Base-by-base conservation (phyloP, 352 stramenopile species). In the Phytophthora pistaciae region DNA sequence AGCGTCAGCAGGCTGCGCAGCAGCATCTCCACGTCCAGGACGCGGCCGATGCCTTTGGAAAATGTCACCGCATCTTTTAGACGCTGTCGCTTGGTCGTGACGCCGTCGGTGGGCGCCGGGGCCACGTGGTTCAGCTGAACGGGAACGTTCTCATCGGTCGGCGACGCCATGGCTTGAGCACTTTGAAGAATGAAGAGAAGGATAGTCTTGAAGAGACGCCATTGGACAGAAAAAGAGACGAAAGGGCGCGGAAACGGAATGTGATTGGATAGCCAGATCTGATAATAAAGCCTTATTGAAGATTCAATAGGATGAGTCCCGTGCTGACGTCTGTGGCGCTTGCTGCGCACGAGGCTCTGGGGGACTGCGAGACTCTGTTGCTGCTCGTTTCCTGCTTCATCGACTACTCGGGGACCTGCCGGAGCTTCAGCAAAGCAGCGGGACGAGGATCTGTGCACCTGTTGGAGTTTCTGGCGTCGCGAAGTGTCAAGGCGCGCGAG, bases 1-100 rank as follows among this genome's bases (percentile, higher is more conserved):
- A 78, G 40, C 20, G 38, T 20, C 16, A 83, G 31, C 40, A 83
- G 56, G n/a, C 64, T 53, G 18, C 56, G 69, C 20, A 83, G 38
- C 66, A 83, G 21, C 25, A 52, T 77, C 69, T 81, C 73, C 1
- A 81, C 69, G 52, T 81, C 73, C 33, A 83, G 59, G 10, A 80
- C 73, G 36, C 72, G 62, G 16, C 46, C n/a, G 18, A 63, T 60
- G 3, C 56, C 62, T 9, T 7, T 20, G 8, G 3, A 11, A 1
- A 11, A 5, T 2, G 11, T 11, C 36, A 6, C 36, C 18, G 4
- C 5, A 5, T 5, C 46, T 9, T 27, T 36, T 13, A 74, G 31
- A 68, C 69, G 49, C 31, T 74, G 69, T 2, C 72, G 68, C 66
- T 83, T 80, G 36, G 49, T 20, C 14, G 42, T 48, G 9, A 38